A percentile compares a stretch with the other conserved stretches of the same genome.
Evolutionary conservation across 805 yeast genomes (phyloP).

Genomic region (Nakazawaea wickerhamii): DNA sequence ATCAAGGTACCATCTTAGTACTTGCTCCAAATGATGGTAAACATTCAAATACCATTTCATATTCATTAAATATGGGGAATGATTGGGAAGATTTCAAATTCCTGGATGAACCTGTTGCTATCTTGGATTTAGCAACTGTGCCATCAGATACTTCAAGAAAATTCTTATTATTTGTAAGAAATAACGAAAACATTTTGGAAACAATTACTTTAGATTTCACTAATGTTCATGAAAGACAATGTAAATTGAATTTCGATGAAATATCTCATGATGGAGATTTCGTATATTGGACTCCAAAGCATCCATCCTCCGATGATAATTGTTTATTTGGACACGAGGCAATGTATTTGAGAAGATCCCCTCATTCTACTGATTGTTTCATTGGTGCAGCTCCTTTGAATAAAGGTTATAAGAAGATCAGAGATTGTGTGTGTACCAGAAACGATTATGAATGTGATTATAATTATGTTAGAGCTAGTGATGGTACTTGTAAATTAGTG

Average conservation of each 20-base stretch:
- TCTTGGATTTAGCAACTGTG: conserved; percentile 78
- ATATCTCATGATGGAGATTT: conserved; percentile 50
- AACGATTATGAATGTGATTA: conserved; percentile 92
- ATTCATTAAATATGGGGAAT: conserved; percentile 75
- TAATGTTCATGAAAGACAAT: conserved; percentile 45
- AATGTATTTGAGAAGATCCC: conserved; percentile 50
- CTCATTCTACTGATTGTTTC: conserved; percentile 59
- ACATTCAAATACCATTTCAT: conserved; percentile 52
- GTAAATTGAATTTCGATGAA: conserved; percentile 41
- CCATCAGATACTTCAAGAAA: conserved; percentile 87
- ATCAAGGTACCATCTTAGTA: conserved; percentile 83
- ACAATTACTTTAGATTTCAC: conserved; percentile 56
- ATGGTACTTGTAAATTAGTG: conserved; percentile 85
- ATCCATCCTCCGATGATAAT: conserved; percentile 41
- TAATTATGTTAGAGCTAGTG: conserved; percentile 63
- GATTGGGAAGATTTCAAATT: conserved; percentile 70
- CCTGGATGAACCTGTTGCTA: conserved; percentile 45
- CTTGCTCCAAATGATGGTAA: conserved; percentile 52
- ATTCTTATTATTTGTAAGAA: conserved; percentile 60
- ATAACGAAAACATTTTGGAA: conserved; percentile 25
- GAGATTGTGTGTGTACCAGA: conserved; percentile 80
- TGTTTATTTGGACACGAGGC: conserved; percentile 73
- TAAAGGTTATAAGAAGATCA: conserved; percentile 48
- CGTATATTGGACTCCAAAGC: conserved; percentile 57
- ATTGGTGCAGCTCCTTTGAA: conserved; percentile 60